Conservation (phyloP, 306 rosid genomes). For the Vicia faba region DNA sequence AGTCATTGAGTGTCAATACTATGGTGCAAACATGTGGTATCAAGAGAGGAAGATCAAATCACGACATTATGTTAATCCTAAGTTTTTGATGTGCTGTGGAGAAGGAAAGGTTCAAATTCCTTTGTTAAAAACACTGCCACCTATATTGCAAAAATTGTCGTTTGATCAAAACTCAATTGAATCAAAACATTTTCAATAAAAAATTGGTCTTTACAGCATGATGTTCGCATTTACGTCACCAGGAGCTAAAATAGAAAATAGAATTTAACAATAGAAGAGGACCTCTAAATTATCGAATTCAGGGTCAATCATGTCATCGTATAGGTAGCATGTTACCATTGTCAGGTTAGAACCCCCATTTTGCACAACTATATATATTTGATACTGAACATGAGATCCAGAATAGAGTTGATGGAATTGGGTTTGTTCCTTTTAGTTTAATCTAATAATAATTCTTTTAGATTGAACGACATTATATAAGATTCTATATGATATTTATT, state of each 20-base stretch:
- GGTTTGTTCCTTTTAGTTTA: too few species aligned
- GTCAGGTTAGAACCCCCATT: too few species aligned
- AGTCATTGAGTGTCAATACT: not conserved
- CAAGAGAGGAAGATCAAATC: not conserved
- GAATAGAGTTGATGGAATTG: too few species aligned
- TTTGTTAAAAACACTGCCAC: not conserved
- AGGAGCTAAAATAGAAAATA: not conserved
- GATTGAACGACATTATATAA: too few species aligned
- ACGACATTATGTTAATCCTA: too few species aligned
- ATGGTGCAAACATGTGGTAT: not conserved
- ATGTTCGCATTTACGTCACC: not conserved
- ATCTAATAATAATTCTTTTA: too few species aligned
- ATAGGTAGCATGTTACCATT: not conserved
- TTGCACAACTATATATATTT: too few species aligned
- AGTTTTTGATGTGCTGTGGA: not conserved
- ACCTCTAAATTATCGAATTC: not conserved
- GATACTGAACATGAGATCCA: too few species aligned
- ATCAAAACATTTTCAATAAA: not conserved
- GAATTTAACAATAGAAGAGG: not conserved
- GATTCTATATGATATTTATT: too few species aligned
- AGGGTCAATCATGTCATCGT: not conserved
- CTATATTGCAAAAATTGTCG: fast-evolving
- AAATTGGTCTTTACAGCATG: too few species aligned
- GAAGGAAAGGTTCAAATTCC: not conserved
- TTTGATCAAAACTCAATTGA: too few species aligned